Percentiles rank a stretch among this genome's conserved stretches.
Conservation (phyloP, 306 rosid species). For the Citrullus colocynthis region DNA sequence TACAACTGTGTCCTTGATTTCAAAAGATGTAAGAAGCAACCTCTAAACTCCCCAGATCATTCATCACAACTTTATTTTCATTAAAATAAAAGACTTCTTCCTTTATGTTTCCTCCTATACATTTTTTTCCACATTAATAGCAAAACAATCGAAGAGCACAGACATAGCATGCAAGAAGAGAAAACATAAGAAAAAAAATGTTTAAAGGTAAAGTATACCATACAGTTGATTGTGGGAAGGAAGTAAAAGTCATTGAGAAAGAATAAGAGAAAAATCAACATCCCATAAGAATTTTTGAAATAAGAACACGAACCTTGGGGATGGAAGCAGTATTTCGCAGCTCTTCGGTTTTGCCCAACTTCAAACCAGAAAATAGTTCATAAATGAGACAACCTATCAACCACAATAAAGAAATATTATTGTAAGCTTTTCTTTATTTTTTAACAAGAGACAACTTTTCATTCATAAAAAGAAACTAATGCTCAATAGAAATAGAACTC, state of each 20-base stretch:
- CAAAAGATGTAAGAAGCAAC: not conserved
- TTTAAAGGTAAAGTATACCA: not conserved
- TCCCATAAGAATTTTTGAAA: not conserved
- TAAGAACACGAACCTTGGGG: constrained; percentile 62
- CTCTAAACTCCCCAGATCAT: not conserved
- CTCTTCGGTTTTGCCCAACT: constrained; percentile 87
- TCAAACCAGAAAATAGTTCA: constrained; percentile 82
- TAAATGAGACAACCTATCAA: constrained; percentile 82
- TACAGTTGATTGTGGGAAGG: not conserved
- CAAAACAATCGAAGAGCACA: not conserved
- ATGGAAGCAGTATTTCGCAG: constrained; percentile 76
- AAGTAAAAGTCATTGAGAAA: not conserved
- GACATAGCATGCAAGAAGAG: not conserved
- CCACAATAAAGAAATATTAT: not conserved
- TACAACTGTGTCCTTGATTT: too few species aligned
- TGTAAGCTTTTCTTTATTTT: not conserved
- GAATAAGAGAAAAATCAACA: not conserved
- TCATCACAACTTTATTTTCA: not conserved
- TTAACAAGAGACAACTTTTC: too few species aligned
- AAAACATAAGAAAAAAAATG: not conserved
- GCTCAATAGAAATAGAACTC: too few species aligned
- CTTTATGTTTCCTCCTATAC: not conserved
- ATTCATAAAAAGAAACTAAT: too few species aligned
- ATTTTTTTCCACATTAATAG: not conserved
- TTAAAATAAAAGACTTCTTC: not conserved